Conservation (phyloP, 768 basidiomycete species). For the Leccinum ochraceum region DNA sequence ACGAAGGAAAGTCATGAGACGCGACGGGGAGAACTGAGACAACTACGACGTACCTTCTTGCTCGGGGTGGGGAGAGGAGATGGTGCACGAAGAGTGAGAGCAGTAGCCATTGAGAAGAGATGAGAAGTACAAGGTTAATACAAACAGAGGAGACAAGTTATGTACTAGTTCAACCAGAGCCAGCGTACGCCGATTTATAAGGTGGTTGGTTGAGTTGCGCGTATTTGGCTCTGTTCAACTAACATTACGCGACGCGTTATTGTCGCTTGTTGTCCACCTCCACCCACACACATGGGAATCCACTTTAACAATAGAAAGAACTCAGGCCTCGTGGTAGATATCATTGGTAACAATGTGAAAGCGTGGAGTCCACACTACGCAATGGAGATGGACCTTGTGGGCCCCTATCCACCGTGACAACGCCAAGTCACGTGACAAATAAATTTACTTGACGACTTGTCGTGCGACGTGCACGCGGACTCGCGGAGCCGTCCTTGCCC, state of each 20-base stretch:
- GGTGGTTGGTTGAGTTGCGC: conserved; percentile 20
- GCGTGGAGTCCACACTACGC: neutral
- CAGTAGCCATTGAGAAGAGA: conserved; percentile 24
- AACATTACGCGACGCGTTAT: conserved; percentile 40
- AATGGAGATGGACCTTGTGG: neutral
- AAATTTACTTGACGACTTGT: neutral
- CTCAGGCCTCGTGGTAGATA: neutral
- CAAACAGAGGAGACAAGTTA: neutral
- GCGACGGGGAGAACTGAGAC: neutral
- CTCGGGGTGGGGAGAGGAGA: conserved; percentile 44
- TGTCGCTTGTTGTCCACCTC: conserved; percentile 20
- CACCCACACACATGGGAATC: neutral
- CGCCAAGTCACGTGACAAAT: conserved; percentile 11
- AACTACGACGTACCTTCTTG: conserved; percentile 44
- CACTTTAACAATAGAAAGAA: conserved; percentile 7
- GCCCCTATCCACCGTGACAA: neutral
- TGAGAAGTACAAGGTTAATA: conserved; percentile 6
- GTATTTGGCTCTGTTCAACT: conserved; percentile 34
- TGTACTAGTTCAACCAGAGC: neutral
- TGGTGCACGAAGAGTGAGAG: conserved; percentile 19
- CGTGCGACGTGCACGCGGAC: no score
- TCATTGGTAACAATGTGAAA: neutral
- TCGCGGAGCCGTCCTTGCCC: neutral
- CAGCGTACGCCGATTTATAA: conserved; percentile 17
- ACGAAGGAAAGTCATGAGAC: neutral